Conservation (phyloP, 768 basidiomycete genomes). For the Hygrophoropsis aurantiaca region DNA sequence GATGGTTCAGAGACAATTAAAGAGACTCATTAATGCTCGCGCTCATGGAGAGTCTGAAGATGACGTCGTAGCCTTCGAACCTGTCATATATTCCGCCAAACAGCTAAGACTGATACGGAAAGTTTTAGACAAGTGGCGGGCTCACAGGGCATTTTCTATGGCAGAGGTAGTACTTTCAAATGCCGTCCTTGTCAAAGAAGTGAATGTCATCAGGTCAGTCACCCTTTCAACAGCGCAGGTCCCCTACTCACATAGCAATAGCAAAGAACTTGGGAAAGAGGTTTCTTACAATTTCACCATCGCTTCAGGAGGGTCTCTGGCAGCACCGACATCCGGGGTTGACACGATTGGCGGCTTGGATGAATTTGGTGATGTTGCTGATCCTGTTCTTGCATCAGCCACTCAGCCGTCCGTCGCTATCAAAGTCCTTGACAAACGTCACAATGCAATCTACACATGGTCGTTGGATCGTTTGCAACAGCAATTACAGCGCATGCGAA, state of each 20-base stretch:
- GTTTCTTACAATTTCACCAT: slow-evolving; percentile 93
- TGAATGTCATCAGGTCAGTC: slow-evolving; percentile 83
- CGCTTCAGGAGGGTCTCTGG: slow-evolving; percentile 77
- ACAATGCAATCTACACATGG: slow-evolving; percentile 90
- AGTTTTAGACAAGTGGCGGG: slow-evolving; percentile 83
- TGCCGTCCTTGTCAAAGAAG: slow-evolving; percentile 89
- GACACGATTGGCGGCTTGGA: slow-evolving; percentile 86
- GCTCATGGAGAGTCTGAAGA: slow-evolving; percentile 74
- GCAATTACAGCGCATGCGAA: slow-evolving; percentile 91
- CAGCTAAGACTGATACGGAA: slow-evolving; percentile 82
- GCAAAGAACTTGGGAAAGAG: slow-evolving; percentile 83
- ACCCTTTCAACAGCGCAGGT: neutral
- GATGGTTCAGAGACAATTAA: slow-evolving; percentile 81
- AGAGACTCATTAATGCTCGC: slow-evolving; percentile 71
- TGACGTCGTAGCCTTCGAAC: slow-evolving; percentile 66
- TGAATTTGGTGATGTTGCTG: slow-evolving; percentile 92
- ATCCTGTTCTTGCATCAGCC: slow-evolving; percentile 68
- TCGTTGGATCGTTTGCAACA: slow-evolving; percentile 85
- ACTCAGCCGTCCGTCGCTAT: slow-evolving; percentile 84
- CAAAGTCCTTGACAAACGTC: slow-evolving; percentile 87
- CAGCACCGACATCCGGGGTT: slow-evolving; percentile 77
- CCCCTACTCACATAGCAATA: slow-evolving; percentile 28
- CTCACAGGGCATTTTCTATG: slow-evolving; percentile 86
- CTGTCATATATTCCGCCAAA: slow-evolving; percentile 77
- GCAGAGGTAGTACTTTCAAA: slow-evolving; percentile 83